Evolutionary conservation across 129 eudicot species (phyloP), one percentile per base, ranked within the genome.

Genomic region (Helichrysum umbraculigerum): DNA sequence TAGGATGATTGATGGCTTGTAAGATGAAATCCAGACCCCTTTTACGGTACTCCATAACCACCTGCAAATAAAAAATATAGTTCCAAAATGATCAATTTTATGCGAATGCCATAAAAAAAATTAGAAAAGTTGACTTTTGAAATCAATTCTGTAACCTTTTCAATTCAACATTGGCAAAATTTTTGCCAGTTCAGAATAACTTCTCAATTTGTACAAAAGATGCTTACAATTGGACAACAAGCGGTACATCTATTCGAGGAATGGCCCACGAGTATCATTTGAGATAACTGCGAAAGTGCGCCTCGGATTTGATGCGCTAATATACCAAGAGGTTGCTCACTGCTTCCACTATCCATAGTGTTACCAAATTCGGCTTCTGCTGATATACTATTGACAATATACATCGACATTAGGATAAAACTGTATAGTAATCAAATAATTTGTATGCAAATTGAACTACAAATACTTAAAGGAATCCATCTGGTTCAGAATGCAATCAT

Each of bases 241-340:
- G 98, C 98, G 1, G 98, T 94, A 81, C 98, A 94, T 33, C 90
- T 87, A 75, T 73, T 84, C 9, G 98, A 94, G 50, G 97, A 88
- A 74, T 94, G 96, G 7, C 98, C 98, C 42, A 94, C 93, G 30
- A 93, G 98, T 62, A 86, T 82, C 96, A 91, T 91, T 85, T 91
- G 98, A 82, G 98, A 91, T 81, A 90, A 91, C 33, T 83, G 97
- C 16, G 97, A 91, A 35, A 90, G 88, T 2, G 90, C 78, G 25
- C 96, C 98, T 68, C 98, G 86, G 50, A 94, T 75, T 67, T 94
- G 98, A 86, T 94, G 98, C 12, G 98, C 97, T 72, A 94, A 76
- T 73, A 94, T 94, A 70, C 98, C 97, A 74, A 94, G 98, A 22
- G 97, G 96, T 70, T 87, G 96, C 74, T 88, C 98, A 30, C 34